phyloP scores from a whole-genome alignment of 1,284 basidiomycete species.

The Ustilago bromivora region DNA sequence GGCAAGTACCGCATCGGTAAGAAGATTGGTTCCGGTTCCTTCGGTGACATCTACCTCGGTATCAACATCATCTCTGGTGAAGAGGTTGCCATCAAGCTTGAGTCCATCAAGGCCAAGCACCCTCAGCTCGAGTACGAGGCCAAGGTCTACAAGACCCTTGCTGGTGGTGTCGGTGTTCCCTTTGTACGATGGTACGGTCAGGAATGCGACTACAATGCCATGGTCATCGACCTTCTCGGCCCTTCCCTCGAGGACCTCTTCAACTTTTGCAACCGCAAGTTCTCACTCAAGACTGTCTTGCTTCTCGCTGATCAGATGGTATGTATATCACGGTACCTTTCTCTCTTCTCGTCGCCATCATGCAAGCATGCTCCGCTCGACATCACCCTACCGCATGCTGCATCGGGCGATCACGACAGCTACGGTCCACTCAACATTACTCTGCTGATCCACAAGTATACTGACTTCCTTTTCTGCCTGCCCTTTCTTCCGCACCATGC shows the following conservation, averaged over 20 bases:
- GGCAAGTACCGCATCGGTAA: conserved; percentile 96
- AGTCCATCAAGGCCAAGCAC: conserved; percentile 99
- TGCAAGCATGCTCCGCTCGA: background rate
- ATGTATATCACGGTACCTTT: conserved; percentile 65
- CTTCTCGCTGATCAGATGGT: conserved; percentile 97
- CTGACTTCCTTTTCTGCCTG: conserved; percentile 6
- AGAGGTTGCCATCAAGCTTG: conserved; percentile 99
- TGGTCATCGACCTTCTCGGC: conserved; percentile 97
- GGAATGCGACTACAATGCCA: conserved; percentile 99
- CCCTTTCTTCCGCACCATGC: background rate
- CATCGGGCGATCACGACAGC: background rate
- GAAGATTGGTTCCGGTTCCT: conserved; percentile 99
- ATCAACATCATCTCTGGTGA: conserved; percentile 99
- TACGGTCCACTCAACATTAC: background rate
- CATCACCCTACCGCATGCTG: background rate
- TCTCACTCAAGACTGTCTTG: conserved; percentile 95
- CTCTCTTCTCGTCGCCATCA: background rate
- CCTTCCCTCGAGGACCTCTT: conserved; percentile 98
- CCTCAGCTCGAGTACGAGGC: conserved; percentile 98
- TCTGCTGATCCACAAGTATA: background rate
- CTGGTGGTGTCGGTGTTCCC: conserved; percentile 97
- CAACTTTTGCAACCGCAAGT: conserved; percentile 99
- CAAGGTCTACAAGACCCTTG: conserved; percentile 80
- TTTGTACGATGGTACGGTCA: conserved; percentile 99
- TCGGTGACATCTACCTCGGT: conserved; percentile 99